A percentile compares a stretch with the other conserved stretches of the same genome.
Evolutionary conservation across 2,329 filamentous ascomycete species (phyloP).

Genomic region (Tolypocladium capitatum): DNA sequence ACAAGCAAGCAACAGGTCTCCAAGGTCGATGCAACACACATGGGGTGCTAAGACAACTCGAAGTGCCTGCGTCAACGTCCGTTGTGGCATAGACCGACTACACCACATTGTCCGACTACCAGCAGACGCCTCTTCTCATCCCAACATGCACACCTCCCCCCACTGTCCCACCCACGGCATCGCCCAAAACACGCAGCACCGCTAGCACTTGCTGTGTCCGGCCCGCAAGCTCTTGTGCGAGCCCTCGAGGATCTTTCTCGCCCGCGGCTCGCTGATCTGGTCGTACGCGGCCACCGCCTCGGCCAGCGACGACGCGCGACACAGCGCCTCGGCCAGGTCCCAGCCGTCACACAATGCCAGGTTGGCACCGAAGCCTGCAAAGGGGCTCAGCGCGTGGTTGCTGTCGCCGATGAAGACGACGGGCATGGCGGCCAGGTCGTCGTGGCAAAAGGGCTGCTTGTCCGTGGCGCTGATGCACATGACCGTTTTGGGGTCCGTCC

Average conservation of each 20-base stretch:
- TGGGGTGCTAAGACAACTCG: too few species aligned
- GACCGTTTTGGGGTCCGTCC: conserved; percentile 23
- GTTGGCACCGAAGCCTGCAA: conserved; percentile 35
- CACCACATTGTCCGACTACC: too few species aligned
- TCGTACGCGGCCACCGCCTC: conserved; percentile 22
- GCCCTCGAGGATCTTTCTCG: conserved; percentile 11
- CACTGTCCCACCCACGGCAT: conserved; percentile 9
- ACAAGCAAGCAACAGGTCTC: too few species aligned
- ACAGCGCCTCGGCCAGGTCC: conserved; percentile 29
- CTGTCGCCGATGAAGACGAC: conserved; percentile 35
- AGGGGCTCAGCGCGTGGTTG: conserved; percentile 36
- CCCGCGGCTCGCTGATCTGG: conserved; percentile 19
- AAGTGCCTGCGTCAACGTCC: too few species aligned
- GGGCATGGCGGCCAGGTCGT: conserved; percentile 7
- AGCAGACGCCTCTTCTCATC: too few species aligned
- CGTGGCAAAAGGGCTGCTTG: conserved; percentile 29
- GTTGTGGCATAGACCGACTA: too few species aligned
- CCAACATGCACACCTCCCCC: conserved; percentile 1
- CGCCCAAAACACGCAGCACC: conserved; percentile 10
- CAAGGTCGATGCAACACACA: too few species aligned
- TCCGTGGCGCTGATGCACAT: conserved; percentile 28
- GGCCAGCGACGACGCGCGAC: conserved; percentile 10
- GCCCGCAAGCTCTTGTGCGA: conserved; percentile 11
- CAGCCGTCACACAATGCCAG: conserved; percentile 32
- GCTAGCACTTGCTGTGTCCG: conserved; percentile 12